These are phyloP conservation scores for Peronospora farinosa DNA, from an alignment of 352 stramenopile species.

Conservation along the genomic window DNA sequence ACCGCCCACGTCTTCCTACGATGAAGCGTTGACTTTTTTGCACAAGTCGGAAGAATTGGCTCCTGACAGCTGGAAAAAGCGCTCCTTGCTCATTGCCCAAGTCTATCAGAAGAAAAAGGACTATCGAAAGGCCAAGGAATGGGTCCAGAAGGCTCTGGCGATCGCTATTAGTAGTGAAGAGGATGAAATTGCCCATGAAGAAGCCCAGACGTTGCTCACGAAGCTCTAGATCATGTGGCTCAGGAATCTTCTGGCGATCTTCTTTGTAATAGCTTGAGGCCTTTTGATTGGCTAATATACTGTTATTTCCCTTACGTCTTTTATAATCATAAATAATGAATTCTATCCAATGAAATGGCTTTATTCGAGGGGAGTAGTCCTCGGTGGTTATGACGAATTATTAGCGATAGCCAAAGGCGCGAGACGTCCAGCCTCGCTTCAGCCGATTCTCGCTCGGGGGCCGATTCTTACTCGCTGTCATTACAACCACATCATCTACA, in stretches of 20 bases:
- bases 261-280: slow-evolving; percentile 3
- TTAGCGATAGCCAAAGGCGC: slow-evolving; percentile 25
- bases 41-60: slow-evolving; percentile 69
- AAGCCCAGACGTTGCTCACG: slow-evolving; percentile 58
- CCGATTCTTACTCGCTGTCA: slow-evolving; percentile 8
- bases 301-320: neutral
- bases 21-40: slow-evolving; percentile 72
- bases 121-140: slow-evolving; percentile 54
- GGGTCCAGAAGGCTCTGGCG: slow-evolving; percentile 59
- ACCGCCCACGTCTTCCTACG: slow-evolving; percentile 73
- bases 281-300: slow-evolving; percentile 3
- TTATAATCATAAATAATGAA: slow-evolving; percentile 1
- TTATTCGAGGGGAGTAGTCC: slow-evolving; percentile 8
- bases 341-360: slow-evolving; percentile 12
- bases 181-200: slow-evolving; percentile 61
- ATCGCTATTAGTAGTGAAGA: slow-evolving; percentile 54
- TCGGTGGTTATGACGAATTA: slow-evolving; percentile 32
- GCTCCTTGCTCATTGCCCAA: slow-evolving; percentile 72
- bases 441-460: slow-evolving; percentile 8
- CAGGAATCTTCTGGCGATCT: slow-evolving; percentile 16
- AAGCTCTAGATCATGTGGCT: slow-evolving; percentile 33
- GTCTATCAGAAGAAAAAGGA: slow-evolving; percentile 81
- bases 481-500: neutral
- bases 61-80: slow-evolving; percentile 81
- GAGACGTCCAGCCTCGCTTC: slow-evolving; percentile 16